Evolutionary conservation across 805 yeast genomes (phyloP).

Genomic region (Candida coquimbonensis): DNA sequence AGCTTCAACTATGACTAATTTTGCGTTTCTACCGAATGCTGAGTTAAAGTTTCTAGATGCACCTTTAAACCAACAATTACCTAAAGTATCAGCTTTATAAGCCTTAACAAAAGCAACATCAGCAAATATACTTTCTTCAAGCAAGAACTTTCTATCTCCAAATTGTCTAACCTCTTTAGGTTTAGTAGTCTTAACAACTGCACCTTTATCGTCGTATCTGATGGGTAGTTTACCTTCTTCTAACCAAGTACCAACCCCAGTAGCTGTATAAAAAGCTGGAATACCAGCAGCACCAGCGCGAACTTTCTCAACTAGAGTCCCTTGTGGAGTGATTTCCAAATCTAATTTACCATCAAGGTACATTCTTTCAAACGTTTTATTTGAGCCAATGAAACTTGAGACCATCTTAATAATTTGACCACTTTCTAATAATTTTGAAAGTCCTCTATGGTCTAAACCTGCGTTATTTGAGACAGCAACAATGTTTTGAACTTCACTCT

Average conservation of each 20-base stretch:
- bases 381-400: conserved; percentile 40
- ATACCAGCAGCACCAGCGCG: conserved; percentile 44
- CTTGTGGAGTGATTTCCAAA: conserved; percentile 44
- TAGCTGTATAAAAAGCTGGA: conserved; percentile 43
- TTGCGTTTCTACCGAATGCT: conserved; percentile 39
- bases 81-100: conserved; percentile 39
- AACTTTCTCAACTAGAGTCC: conserved; percentile 42
- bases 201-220: conserved; percentile 26
- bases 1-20: conserved; percentile 42
- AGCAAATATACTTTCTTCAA: conserved; percentile 38
- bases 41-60: conserved; percentile 41
- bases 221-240: conserved; percentile 42
- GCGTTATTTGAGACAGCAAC: conserved; percentile 44
- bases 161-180: conserved; percentile 39
- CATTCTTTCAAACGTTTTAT: conserved; percentile 33
- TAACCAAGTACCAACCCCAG: conserved; percentile 47
- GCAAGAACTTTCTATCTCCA: conserved; percentile 34
- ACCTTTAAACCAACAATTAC: conserved; percentile 41
- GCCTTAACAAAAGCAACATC: conserved; percentile 45
- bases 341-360: conserved; percentile 38
- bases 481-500: conserved; percentile 28
- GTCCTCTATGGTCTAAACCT: conserved; percentile 38
- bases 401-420: conserved; percentile 40
- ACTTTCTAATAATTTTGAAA: conserved; percentile 32
- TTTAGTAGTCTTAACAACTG: conserved; percentile 28